Conservation (phyloP, 2,329 filamentous ascomycete genomes). For the Cercospora sp. region DNA sequence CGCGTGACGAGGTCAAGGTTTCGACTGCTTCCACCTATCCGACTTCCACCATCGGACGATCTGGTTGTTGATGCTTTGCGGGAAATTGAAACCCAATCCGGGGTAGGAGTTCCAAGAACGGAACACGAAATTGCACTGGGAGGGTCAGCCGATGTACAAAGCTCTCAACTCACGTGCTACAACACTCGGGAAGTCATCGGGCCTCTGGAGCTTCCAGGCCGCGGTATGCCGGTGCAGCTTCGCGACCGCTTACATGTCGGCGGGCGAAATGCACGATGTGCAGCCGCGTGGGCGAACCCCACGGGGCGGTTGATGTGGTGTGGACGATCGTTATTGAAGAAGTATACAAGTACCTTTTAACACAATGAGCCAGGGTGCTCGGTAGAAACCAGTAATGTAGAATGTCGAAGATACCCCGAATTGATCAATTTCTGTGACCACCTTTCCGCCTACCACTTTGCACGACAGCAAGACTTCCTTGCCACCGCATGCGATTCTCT, state of each 20-base stretch:
- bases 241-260: background rate
- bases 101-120: background rate
- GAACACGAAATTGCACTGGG: background rate
- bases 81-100: background rate
- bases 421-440: background rate
- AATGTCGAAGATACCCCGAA: background rate
- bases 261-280: background rate
- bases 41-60: background rate
- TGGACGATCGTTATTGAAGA: background rate
- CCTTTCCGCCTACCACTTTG: background rate
- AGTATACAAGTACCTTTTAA: background rate
- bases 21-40: background rate
- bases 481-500: background rate
- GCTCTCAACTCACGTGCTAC: background rate
- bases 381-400: background rate
- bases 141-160: background rate
- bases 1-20: background rate
- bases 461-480: background rate
- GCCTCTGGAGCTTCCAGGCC: background rate
- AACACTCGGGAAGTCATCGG: background rate
- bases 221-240: background rate
- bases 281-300: background rate
- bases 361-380: background rate
- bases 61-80: background rate
- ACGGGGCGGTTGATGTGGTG: background rate